phyloP scores from a whole-genome alignment of 2,329 filamentous ascomycete species.

The Paraconiothyrium brasiliense region DNA sequence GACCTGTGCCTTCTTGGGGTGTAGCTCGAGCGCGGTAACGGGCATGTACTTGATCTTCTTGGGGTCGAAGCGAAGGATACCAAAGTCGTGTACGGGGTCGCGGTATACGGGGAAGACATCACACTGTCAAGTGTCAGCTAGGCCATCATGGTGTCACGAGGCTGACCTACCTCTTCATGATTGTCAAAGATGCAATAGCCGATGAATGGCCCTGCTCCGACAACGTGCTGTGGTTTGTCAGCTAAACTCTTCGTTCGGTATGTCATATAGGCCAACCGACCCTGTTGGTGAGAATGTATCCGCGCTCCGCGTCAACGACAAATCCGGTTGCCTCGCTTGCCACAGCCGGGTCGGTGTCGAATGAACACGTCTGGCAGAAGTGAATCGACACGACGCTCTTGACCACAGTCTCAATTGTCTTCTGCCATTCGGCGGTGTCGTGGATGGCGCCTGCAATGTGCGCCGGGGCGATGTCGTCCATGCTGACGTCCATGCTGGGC shows the following conservation, averaged over 20 bases:
- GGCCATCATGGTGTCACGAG: slow-evolving; percentile 5
- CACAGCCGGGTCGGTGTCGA: slow-evolving; percentile 94
- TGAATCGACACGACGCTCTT: slow-evolving; percentile 98
- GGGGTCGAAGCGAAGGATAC: slow-evolving; percentile 94
- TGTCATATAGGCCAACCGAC: slow-evolving; percentile 28
- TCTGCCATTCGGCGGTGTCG: slow-evolving; percentile 90
- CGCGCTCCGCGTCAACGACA: slow-evolving; percentile 92
- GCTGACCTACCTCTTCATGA: slow-evolving; percentile 75
- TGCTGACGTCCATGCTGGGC: slow-evolving; percentile 50
- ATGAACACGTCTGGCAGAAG: slow-evolving; percentile 97
- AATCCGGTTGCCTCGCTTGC: slow-evolving; percentile 97
- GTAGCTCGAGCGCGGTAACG: slow-evolving; percentile 78
- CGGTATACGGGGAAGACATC: slow-evolving; percentile 97
- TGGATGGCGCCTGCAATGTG: slow-evolving; percentile 57
- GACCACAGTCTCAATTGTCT: slow-evolving; percentile 92
- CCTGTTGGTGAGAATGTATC: slow-evolving; percentile 68
- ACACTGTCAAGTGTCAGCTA: slow-evolving; percentile 64
- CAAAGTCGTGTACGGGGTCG: slow-evolving; percentile 98
- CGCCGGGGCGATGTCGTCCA: slow-evolving; percentile 51
- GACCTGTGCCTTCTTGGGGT: slow-evolving; percentile 86
- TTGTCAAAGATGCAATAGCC: slow-evolving; percentile 99
- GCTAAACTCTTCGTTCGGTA: slow-evolving; percentile 12
- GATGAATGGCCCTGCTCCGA: slow-evolving; percentile 95
- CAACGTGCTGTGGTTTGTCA: slow-evolving; percentile 73
- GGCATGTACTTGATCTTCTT: slow-evolving; percentile 98